Evolutionary conservation across 768 basidiomycete species (phyloP).

Genomic region (Rhodotorula taiwanensis): DNA sequence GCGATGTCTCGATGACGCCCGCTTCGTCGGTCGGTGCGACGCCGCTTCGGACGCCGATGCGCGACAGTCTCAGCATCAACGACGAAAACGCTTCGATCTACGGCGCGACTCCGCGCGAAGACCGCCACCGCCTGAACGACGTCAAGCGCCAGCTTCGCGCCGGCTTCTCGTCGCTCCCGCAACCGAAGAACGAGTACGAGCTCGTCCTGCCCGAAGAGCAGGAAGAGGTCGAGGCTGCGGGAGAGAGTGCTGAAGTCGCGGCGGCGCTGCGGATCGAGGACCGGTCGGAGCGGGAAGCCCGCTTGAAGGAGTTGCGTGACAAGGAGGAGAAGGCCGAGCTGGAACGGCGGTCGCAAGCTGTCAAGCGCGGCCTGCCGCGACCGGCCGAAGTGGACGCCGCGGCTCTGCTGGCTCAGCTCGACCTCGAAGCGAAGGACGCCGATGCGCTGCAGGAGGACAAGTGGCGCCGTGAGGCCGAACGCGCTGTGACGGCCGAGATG

Average conservation of each 20-base stretch:
- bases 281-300: constrained; percentile 82
- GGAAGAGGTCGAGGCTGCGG: constrained; percentile 45
- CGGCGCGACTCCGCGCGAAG: constrained; percentile 70
- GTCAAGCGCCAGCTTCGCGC: constrained; percentile 65
- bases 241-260: constrained; percentile 38
- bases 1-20: constrained; percentile 53
- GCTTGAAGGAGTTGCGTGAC: constrained; percentile 58
- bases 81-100: constrained; percentile 51
- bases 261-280: constrained; percentile 63
- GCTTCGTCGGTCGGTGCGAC: constrained; percentile 53
- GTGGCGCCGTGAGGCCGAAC: constrained; percentile 53
- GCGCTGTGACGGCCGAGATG: constrained; percentile 69
- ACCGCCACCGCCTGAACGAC: constrained; percentile 57
- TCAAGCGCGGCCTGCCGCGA: constrained; percentile 76
- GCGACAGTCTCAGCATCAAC: constrained; percentile 88
- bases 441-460: constrained; percentile 38
- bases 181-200: constrained; percentile 96
- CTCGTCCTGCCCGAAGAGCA: constrained; percentile 79
- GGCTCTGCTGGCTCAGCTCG: constrained; percentile 57
- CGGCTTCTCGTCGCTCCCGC: constrained; percentile 73
- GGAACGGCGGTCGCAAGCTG: constrained; percentile 71
- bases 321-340: constrained; percentile 71
- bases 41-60: constrained; percentile 86
- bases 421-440: constrained; percentile 49
- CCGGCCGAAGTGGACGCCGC: constrained; percentile 73